phyloP scores from a whole-genome alignment of 306 rosid genomes.

The Elaeagnus macrophylla region DNA sequence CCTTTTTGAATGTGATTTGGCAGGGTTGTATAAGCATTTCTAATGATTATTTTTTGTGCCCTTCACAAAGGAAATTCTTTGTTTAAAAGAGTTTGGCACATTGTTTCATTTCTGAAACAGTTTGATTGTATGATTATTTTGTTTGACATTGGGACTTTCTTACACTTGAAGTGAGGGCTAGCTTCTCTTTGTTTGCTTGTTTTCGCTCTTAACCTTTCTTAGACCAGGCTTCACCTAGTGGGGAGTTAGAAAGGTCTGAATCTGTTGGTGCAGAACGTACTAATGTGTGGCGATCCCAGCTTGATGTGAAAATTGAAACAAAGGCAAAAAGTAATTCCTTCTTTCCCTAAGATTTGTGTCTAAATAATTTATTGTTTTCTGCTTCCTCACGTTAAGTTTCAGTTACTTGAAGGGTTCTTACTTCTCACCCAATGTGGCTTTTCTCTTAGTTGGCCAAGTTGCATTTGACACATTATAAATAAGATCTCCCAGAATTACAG shows the following conservation, averaged over 20 bases:
- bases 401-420: neutral
- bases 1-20: constrained; percentile 26
- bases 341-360: constrained; percentile 1
- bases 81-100: neutral
- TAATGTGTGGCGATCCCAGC: constrained; percentile 29
- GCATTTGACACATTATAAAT: neutral
- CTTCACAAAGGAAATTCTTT: neutral
- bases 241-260: constrained; percentile 45
- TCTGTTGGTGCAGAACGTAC: constrained; percentile 32
- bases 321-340: constrained; percentile 40
- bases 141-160: too few species aligned
- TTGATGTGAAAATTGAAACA: constrained; percentile 33
- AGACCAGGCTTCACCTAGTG: constrained; percentile 40
- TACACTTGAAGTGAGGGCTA: neutral
- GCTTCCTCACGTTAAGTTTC: neutral
- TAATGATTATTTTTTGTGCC: neutral
- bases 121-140: neutral
- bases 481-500: neutral
- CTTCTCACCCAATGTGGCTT: neutral
- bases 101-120: neutral
- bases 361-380: constrained; percentile 9
- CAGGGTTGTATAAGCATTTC: neutral
- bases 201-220: constrained; percentile 47
- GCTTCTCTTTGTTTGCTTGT: constrained; percentile 13
- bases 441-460: neutral